A percentile compares a stretch with the other conserved stretches of the same genome.
Evolutionary conservation across 2,329 filamentous ascomycete species (phyloP).

Genomic region (Trichoderma asperellum): DNA sequence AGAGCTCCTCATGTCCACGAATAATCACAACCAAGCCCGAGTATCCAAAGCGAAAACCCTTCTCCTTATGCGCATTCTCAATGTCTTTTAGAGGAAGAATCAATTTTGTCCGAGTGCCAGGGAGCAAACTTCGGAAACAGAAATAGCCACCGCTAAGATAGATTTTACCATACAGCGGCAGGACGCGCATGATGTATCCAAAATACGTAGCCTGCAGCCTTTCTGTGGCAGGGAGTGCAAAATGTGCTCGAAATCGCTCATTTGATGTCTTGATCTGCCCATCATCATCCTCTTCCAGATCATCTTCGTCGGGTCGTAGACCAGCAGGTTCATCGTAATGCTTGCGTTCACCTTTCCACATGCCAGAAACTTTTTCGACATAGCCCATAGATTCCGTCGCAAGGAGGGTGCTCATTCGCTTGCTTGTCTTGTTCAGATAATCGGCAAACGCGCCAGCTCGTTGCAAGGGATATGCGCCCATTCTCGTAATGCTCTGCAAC

Average conservation of each 20-base stretch:
- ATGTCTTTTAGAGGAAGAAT: constrained; percentile 90
- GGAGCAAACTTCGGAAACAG: constrained; percentile 90
- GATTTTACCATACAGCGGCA: constrained; percentile 94
- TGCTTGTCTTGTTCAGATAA: constrained; percentile 78
- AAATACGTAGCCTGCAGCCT: constrained; percentile 88
- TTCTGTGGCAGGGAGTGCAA: constrained; percentile 83
- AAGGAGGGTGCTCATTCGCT: constrained; percentile 78
- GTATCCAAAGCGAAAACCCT: constrained; percentile 90
- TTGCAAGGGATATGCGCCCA: constrained; percentile 78
- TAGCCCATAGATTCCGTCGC: constrained; percentile 95
- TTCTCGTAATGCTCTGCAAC: constrained; percentile 58
- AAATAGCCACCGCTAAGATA: constrained; percentile 88
- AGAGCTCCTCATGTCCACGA: constrained; percentile 90
- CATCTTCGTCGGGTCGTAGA: constrained; percentile 59
- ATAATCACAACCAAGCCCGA: constrained; percentile 92
- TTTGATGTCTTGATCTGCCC: constrained; percentile 67
- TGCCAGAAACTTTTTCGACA: constrained; percentile 93
- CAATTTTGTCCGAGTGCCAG: constrained; percentile 87
- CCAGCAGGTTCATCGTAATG: constrained; percentile 74
- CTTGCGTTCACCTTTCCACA: constrained; percentile 89
- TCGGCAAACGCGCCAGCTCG: constrained; percentile 81
- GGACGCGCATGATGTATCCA: constrained; percentile 84
- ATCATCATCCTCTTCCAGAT: constrained; percentile 61
- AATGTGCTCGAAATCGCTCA: constrained; percentile 86
- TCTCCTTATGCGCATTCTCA: constrained; percentile 92